A percentile compares a stretch with the other conserved stretches of the same genome.
These are phyloP conservation scores for Boletus coccyginus DNA, from an alignment of 768 basidiomycete genomes.

Conservation along the genomic window DNA sequence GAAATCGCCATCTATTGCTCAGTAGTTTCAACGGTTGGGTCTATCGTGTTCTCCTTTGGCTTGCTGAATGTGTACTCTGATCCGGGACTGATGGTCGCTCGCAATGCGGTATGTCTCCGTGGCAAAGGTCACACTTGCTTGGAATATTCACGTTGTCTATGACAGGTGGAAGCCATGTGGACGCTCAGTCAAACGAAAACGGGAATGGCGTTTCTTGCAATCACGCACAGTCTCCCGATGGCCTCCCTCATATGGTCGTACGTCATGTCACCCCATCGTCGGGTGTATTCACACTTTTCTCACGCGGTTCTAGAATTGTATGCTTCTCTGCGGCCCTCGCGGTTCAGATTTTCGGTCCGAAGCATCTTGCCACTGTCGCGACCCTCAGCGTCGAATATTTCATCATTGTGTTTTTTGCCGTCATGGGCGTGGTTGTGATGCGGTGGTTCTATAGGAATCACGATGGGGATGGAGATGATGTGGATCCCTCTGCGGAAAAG, in stretches of 20 bases:
- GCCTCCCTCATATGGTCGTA: slow-evolving; percentile 17
- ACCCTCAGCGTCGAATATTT: slow-evolving; percentile 5
- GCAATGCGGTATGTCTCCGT: slow-evolving; percentile 5
- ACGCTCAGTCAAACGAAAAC: not conserved
- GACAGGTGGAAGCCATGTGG: slow-evolving; percentile 5
- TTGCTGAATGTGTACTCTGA: slow-evolving; percentile 12
- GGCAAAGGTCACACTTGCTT: too few relatives aligned
- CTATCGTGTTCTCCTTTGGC: slow-evolving; percentile 10
- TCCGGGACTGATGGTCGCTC: slow-evolving; percentile 1
- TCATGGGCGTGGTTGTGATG: slow-evolving; percentile 1
- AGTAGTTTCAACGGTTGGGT: slow-evolving; percentile 5
- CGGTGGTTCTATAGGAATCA: not conserved
- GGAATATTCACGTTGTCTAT: not conserved
- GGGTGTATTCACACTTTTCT: not conserved
- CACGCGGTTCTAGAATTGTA: not conserved
- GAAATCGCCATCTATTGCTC: slow-evolving; percentile 16
- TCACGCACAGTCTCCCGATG: slow-evolving; percentile 15
- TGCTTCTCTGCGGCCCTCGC: slow-evolving; percentile 8
- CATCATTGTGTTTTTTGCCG: not conserved
- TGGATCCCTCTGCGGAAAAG: not conserved
- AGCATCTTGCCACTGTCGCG: not conserved
- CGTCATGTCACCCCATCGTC: not conserved
- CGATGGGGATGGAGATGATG: not conserved
- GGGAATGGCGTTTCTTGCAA: slow-evolving; percentile 9
- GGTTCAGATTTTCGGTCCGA: slow-evolving; percentile 7